Evolutionary conservation across 2,329 filamentous ascomycete genomes (phyloP).

Genomic region (Beauveria medogensis): DNA sequence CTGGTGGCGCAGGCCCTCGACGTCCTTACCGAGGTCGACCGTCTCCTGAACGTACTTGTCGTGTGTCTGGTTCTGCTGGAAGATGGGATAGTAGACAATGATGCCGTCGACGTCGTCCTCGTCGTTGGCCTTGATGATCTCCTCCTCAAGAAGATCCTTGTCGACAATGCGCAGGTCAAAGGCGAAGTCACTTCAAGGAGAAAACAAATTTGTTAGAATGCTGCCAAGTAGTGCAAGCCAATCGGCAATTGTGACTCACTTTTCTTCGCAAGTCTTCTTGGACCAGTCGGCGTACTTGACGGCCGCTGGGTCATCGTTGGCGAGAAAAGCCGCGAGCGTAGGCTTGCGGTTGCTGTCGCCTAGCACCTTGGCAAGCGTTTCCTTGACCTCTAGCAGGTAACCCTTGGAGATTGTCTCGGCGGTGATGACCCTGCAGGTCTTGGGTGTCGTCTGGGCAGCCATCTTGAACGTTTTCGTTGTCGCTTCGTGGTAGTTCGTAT

Average conservation of each 20-base stretch:
- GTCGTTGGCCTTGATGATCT: constrained; percentile 75
- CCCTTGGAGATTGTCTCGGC: constrained; percentile 80
- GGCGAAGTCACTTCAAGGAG: constrained; percentile 64
- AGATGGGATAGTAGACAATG: constrained; percentile 98
- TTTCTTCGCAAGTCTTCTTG: constrained; percentile 89
- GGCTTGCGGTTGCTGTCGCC: constrained; percentile 50
- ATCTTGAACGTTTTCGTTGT: neutral
- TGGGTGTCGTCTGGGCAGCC: constrained; percentile 18
- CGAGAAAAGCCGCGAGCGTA: constrained; percentile 81
- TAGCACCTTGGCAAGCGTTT: constrained; percentile 64
- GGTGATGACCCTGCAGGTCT: constrained; percentile 87
- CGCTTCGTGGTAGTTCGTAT: neutral
- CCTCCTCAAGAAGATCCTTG: constrained; percentile 84
- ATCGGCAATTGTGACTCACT: constrained; percentile 52
- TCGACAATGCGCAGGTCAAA: constrained; percentile 79
- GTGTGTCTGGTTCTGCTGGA: constrained; percentile 67
- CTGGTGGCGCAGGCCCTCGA: constrained; percentile 87
- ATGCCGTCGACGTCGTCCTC: constrained; percentile 75
- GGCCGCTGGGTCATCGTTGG: constrained; percentile 84
- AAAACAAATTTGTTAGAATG: neutral
- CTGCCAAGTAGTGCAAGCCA: neutral
- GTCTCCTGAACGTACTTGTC: constrained; percentile 96
- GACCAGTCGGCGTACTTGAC: constrained; percentile 96
- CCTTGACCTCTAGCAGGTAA: constrained; percentile 68
- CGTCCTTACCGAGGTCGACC: constrained; percentile 82